Base-by-base conservation (phyloP, 2,329 filamentous ascomycete species). In the Pestalotiopsis fici region DNA sequence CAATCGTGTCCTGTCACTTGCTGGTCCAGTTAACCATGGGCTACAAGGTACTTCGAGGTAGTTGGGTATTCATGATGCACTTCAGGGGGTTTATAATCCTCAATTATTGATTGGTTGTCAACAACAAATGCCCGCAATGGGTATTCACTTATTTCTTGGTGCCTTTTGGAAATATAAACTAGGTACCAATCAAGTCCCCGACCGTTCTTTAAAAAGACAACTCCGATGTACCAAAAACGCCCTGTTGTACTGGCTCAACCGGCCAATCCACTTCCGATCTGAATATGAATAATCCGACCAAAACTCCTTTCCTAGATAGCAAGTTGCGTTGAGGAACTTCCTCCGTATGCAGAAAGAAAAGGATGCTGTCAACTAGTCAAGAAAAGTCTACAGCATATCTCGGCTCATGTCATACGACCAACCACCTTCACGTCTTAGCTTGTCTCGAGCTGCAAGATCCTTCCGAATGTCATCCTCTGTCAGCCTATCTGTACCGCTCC, bases 401-500 rank as follows among this genome's bases (percentile, higher is more conserved):
- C 74, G 71, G 35, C 78, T 77, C 74, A 78, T 78, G 61, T 80
- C 82, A 77, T 88, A 92, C 54, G 83, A 87, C 92, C 92, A 95
- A 1, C 90, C 91, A 2, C 92, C 92, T 68, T 94, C 90, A 68
- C 88, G 83, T 64, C 89, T 85, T 75, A 95, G 82, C 70, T 88
- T 85, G 78, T 93, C 90, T 66, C 92, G 83, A 64, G 89, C 89
- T 70, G 91, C 90, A 70, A 89, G 82, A 80, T 95, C 92, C 71
- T 85, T 88, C 61, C 85, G 83, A 75, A 93, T 91, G 78, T 95
- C 92, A 68, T 93, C 92, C 69, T 91, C 88, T 0, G 92, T 87
- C 73, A 99, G 84, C 65, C 85, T 82, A 73, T 99, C 97, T 3
- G 91, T 85, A 65, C 93, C 88, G 75, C 88, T 91, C 96, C 96